Percentiles rank a stretch among this genome's conserved stretches.
phyloP scores from a whole-genome alignment of 495 filamentous ascomycete genomes.

The Pseudevernia furfuracea region DNA sequence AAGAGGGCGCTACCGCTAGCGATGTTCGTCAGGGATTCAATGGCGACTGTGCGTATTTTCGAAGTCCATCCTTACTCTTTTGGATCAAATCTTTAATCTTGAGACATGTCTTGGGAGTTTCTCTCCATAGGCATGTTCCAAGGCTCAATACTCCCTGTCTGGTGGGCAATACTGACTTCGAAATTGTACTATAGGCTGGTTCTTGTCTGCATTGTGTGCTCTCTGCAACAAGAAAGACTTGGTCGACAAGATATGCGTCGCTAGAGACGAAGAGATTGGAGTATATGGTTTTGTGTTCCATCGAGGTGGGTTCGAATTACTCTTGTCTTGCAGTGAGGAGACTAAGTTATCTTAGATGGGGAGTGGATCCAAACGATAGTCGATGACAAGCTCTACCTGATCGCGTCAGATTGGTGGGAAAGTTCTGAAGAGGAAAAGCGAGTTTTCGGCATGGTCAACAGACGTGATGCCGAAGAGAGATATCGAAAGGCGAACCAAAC shows the following conservation, averaged over 20 bases:
- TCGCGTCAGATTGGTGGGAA: conserved; percentile 76
- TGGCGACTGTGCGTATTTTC: no score
- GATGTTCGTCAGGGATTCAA: conserved; percentile 72
- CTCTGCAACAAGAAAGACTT: conserved; percentile 72
- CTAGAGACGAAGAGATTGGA: conserved; percentile 67
- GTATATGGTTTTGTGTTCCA: conserved; percentile 95
- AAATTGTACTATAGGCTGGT: no score
- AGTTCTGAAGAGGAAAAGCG: conserved; percentile 52
- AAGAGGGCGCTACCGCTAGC: conserved; percentile 74
- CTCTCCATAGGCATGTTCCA: no score
- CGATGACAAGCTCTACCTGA: conserved; percentile 77
- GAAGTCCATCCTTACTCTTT: no score
- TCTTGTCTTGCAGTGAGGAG: background rate
- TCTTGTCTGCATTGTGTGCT: conserved; percentile 79
- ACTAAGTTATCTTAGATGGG: conserved; percentile 50
- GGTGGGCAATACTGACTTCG: no score
- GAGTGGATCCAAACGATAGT: conserved; percentile 90
- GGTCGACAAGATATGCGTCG: conserved; percentile 79
- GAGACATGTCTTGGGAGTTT: no score
- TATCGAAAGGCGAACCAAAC: conserved; percentile 69
- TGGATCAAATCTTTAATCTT: no score
- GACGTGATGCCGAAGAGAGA: conserved; percentile 66
- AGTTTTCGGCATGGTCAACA: conserved; percentile 64
- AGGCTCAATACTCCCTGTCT: no score
- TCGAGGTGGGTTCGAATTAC: conserved; percentile 45